A percentile compares a stretch with the other conserved stretches of the same genome.
Evolutionary conservation across 1,284 basidiomycete species (phyloP).

Genomic region (Rhodotorula sp.): DNA sequence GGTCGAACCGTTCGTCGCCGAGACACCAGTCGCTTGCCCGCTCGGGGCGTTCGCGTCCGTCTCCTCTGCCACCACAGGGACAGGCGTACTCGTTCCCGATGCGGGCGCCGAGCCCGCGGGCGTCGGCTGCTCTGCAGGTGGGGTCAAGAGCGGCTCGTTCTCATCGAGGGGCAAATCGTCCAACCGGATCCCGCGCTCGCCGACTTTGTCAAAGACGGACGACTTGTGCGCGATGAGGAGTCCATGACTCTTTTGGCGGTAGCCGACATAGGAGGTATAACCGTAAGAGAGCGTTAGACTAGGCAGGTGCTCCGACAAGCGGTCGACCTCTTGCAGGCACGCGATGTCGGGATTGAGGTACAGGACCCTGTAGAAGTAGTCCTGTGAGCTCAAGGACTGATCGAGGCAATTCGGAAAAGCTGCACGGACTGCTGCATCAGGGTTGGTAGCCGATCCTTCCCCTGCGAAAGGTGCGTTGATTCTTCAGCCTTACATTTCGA

Average conservation of each 20-base stretch:
- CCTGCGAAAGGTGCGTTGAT: background rate
- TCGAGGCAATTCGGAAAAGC: slow-evolving; percentile 7
- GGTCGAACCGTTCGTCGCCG: background rate
- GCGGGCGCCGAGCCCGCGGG: background rate
- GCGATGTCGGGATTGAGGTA: slow-evolving; percentile 50
- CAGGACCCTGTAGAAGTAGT: slow-evolving; percentile 26
- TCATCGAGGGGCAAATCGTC: slow-evolving; percentile 37
- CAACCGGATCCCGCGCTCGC: slow-evolving; percentile 35
- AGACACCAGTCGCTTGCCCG: background rate
- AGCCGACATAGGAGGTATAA: slow-evolving; percentile 40
- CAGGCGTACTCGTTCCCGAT: background rate
- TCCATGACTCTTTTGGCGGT: slow-evolving; percentile 41
- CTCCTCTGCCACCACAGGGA: background rate
- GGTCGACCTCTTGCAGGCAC: slow-evolving; percentile 51
- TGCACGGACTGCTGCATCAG: slow-evolving; percentile 43
- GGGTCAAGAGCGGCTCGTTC: background rate
- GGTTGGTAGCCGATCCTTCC: slow-evolving; percentile 33
- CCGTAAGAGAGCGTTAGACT: slow-evolving; percentile 27
- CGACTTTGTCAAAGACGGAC: slow-evolving; percentile 27
- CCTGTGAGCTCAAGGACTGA: background rate
- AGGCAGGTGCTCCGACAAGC: slow-evolving; percentile 46
- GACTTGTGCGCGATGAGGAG: slow-evolving; percentile 41
- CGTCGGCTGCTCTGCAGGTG: background rate
- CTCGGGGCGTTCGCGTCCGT: background rate
- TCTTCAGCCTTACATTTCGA: background rate